Evolutionary conservation across 257 asterid genomes (phyloP).

Genomic region (Solanum arcanum): DNA sequence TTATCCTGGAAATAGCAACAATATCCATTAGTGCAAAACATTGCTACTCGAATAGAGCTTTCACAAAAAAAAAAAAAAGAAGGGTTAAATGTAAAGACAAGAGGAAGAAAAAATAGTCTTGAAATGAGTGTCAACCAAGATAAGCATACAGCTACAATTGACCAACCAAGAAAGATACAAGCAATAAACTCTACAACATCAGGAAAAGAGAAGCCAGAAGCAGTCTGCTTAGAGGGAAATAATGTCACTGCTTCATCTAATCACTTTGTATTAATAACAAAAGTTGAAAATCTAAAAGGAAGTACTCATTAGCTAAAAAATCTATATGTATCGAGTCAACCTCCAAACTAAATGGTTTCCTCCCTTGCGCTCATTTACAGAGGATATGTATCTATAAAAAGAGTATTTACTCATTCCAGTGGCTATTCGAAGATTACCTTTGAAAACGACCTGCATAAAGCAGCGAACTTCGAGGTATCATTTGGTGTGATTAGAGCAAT

Average conservation of each 20-base stretch:
- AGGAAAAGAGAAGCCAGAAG: neutral
- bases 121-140: neutral
- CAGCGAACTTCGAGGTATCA: constrained; percentile 82
- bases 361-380: neutral
- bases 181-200: neutral
- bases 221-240: neutral
- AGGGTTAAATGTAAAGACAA: neutral
- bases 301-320: neutral
- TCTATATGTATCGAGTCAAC: neutral
- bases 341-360: neutral
- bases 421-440: constrained; percentile 38
- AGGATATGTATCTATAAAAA: neutral
- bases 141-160: neutral
- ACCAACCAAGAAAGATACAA: neutral
- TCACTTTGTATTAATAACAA: neutral
- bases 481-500: constrained; percentile 81
- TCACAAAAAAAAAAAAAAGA: neutral
- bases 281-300: neutral
- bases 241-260: neutral
- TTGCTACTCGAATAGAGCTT: neutral
- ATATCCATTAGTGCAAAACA: neutral
- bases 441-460: constrained; percentile 76
- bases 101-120: neutral
- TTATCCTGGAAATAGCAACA: constrained; percentile 44
- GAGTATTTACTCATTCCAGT: neutral